A percentile compares a stretch with the other conserved stretches of the same genome.
Conservation (phyloP, 2,329 filamentous ascomycete species). For the Sporothrix curviconia region DNA sequence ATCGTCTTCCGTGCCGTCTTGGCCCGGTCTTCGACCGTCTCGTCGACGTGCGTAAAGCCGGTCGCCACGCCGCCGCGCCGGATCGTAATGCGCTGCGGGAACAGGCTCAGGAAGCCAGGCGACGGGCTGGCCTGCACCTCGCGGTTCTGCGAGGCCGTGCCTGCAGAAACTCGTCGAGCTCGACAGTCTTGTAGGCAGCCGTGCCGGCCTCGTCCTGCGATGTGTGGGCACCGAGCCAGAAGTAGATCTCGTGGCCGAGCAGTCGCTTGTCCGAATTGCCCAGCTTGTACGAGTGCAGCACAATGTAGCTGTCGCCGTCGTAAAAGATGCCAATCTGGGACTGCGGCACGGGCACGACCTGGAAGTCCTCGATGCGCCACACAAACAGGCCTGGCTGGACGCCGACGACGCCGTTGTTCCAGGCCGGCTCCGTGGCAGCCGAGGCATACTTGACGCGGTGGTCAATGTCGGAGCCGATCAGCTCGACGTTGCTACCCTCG, state of each 20-base stretch:
- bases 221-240: conserved; percentile 61
- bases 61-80: conserved; percentile 53
- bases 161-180: conserved; percentile 60
- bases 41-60: conserved; percentile 58
- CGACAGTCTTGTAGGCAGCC: conserved; percentile 64
- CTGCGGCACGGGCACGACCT: conserved; percentile 55
- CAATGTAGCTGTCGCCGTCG: conserved; percentile 63
- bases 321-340: conserved; percentile 54
- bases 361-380: conserved; percentile 63
- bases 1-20: conserved; percentile 35
- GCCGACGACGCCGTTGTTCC: conserved; percentile 54
- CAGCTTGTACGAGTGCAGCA: conserved; percentile 48
- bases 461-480: conserved; percentile 58
- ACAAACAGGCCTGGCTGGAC: conserved; percentile 47
- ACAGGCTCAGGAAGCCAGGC: conserved; percentile 53
- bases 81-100: conserved; percentile 51
- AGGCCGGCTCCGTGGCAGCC: conserved; percentile 58
- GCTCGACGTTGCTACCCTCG: conserved; percentile 61
- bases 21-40: conserved; percentile 26
- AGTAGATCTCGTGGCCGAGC: conserved; percentile 59
- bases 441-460: conserved; percentile 63
- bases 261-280: conserved; percentile 12
- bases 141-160: conserved; percentile 57
- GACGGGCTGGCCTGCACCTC: conserved; percentile 56
- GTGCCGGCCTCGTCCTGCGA: conserved; percentile 63